These are phyloP conservation scores for Alternaria sp. DNA, from an alignment of 2,329 filamentous ascomycete genomes.

Conservation along the genomic window DNA sequence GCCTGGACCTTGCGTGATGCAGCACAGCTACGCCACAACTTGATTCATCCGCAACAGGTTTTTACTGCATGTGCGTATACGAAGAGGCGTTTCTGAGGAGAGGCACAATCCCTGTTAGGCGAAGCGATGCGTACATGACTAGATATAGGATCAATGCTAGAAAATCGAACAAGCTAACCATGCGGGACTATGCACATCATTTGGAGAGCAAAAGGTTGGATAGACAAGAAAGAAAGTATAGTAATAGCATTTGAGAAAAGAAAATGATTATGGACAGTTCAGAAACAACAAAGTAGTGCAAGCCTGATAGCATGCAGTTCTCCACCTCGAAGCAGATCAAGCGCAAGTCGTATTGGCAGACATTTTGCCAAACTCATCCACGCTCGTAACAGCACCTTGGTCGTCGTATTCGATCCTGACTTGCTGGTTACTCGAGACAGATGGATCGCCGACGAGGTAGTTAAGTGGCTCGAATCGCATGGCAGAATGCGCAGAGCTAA, in stretches of 20 bases:
- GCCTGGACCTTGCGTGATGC: background rate
- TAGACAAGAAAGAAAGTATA: background rate
- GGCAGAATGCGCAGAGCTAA: slow-evolving; percentile 57
- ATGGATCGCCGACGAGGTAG: slow-evolving; percentile 54
- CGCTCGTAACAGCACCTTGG: slow-evolving; percentile 7
- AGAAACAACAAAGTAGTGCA: background rate
- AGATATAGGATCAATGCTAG: background rate
- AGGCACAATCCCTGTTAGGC: background rate
- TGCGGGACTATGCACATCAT: background rate
- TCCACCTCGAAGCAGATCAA: background rate
- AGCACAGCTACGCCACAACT: background rate
- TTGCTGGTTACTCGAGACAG: slow-evolving; percentile 52
- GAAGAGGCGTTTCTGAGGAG: background rate
- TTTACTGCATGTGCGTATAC: background rate
- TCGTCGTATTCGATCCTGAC: slow-evolving; percentile 51
- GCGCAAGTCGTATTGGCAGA: background rate
- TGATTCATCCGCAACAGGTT: background rate
- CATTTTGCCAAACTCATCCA: slow-evolving; percentile 25
- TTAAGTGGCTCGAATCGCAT: slow-evolving; percentile 58
- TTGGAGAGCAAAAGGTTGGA: background rate
- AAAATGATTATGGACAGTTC: background rate
- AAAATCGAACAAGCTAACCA: background rate
- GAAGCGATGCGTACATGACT: background rate
- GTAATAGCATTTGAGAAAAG: background rate
- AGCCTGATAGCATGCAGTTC: background rate